These are phyloP conservation scores for Vitis rupestris DNA, from an alignment of 164 flowering plant genomes.

Conservation along the genomic window DNA sequence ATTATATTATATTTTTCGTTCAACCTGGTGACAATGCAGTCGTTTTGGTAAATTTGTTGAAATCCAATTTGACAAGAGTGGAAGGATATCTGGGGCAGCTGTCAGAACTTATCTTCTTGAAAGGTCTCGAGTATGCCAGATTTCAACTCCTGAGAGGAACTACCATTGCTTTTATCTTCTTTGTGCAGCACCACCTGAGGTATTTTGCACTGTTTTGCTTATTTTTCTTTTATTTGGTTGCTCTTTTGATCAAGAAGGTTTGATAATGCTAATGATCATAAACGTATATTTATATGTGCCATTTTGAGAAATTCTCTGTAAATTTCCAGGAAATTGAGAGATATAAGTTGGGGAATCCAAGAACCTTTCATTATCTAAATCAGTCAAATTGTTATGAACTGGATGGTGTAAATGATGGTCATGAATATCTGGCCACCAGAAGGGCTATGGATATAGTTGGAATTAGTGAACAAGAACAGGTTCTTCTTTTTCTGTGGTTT, in stretches of 20 bases:
- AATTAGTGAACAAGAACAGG: constrained; percentile 25
- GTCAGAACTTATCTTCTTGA: constrained; percentile 19
- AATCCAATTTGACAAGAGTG: constrained; percentile 26
- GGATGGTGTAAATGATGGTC: constrained; percentile 25
- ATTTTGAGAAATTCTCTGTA: neutral
- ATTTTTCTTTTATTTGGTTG: neutral
- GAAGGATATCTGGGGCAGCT: constrained; percentile 25
- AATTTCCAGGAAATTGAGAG: constrained; percentile 12
- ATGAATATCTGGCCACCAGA: constrained; percentile 22
- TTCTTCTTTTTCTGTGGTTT: neutral
- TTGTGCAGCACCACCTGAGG: constrained; percentile 26
- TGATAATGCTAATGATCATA: no score
- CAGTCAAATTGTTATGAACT: constrained; percentile 21
- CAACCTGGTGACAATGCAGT: constrained; percentile 8
- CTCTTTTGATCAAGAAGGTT: neutral
- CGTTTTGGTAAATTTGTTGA: constrained; percentile 30
- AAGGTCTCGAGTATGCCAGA: constrained; percentile 27
- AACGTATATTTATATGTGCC: neutral
- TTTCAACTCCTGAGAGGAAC: constrained; percentile 25
- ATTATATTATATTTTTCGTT: neutral
- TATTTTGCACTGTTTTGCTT: constrained; percentile 1
- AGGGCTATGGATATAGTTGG: constrained; percentile 30
- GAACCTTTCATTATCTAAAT: constrained; percentile 22
- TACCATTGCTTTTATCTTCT: constrained; percentile 28
- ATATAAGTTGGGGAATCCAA: constrained; percentile 22